Evolutionary conservation across 163 green algal species (phyloP), one percentile per base, ranked within the genome.

Genomic region (Chlorella variabilis): DNA sequence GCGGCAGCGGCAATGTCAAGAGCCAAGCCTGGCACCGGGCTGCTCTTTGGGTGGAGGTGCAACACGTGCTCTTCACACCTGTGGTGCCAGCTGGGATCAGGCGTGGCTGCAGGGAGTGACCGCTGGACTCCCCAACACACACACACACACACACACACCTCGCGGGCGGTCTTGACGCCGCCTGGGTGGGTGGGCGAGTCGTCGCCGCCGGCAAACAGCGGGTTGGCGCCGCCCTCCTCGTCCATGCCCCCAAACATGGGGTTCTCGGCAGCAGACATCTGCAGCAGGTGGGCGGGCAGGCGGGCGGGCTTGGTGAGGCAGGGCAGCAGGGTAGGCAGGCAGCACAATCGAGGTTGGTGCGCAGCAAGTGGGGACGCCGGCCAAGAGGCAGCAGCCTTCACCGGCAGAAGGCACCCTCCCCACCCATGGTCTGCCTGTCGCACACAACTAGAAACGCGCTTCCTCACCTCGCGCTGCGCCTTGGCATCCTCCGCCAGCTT

Each of bases 261-360:
- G 73, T 80, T 80, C 13, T 70, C 38, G 27, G 73, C 54, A 3
- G 54, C 23, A 31, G n/a, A 36, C 49, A 33, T 61, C 58, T 80
- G 74, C 74, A 61, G 39, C 25, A 61, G 21, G 27, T 8, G 36
- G 23, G 27, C 29, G 8, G 31, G 61, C 61, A 69, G 18, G 66
- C 66, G 27, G 33, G 63, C 13, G n/a, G n/a, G n/a, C n/a, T n/a
- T n/a, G n/a, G n/a, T n/a, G n/a, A n/a, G n/a, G n/a, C n/a, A n/a
- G n/a, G n/a, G n/a, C n/a, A n/a, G n/a, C n/a, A n/a, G n/a, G n/a
- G n/a, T n/a, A n/a, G n/a, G n/a, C n/a, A n/a, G n/a, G n/a, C n/a
- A n/a, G n/a, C n/a, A n/a, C n/a, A 71, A 18, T 7, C 6, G 31
- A 23, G 29, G n/a, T 67, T n/a, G n/a, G n/a, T n/a, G n/a, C n/a